These are phyloP conservation scores for Eucalyptus rudis DNA, from an alignment of 345 rosid species.

Conservation along the genomic window DNA sequence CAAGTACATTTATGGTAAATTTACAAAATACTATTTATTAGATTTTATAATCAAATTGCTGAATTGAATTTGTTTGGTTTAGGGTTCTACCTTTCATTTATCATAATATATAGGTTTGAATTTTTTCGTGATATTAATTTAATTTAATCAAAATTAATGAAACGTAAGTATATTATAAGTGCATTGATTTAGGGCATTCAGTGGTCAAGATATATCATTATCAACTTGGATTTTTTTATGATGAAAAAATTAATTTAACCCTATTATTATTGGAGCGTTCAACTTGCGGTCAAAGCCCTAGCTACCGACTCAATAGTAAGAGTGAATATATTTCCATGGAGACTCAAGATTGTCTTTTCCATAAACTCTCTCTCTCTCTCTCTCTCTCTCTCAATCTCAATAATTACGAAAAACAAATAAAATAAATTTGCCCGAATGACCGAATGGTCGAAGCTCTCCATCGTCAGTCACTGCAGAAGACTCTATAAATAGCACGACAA, in stretches of 20 bases:
- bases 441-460: not conserved
- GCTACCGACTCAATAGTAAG: too few species aligned
- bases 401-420: not conserved
- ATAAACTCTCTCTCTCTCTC: not conserved
- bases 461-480: fast-evolving
- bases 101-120: fast-evolving
- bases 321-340: not conserved
- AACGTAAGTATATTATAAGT: too few species aligned
- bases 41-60: fast-evolving
- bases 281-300: too few species aligned
- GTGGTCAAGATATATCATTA: too few species aligned
- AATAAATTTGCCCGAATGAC: not conserved
- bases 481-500: not conserved
- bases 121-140: too few species aligned
- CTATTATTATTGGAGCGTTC: too few species aligned
- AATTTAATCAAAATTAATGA: too few species aligned
- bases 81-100: too few species aligned
- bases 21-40: fast-evolving
- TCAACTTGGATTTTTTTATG: too few species aligned
- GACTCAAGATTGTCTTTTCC: not conserved
- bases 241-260: too few species aligned
- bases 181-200: too few species aligned
- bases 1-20: not conserved
- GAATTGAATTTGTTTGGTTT: fast-evolving
- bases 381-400: not conserved